Evolutionary conservation across 2,329 filamentous ascomycete genomes (phyloP).

Genomic region (Fusarium sp.): DNA sequence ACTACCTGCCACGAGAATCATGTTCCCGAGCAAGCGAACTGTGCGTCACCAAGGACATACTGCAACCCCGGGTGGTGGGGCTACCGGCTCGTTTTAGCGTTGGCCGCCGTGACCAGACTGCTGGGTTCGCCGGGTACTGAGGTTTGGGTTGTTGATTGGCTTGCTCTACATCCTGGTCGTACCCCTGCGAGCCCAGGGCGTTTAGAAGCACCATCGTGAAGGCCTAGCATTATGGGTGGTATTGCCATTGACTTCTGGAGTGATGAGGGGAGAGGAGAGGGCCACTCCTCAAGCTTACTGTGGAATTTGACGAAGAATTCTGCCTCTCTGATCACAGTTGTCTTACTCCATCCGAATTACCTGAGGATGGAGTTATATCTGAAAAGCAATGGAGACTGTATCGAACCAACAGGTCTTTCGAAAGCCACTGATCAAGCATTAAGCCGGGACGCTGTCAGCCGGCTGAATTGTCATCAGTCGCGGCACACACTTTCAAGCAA

Average conservation of each 20-base stretch:
- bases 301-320: slow-evolving; percentile 4
- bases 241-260: slow-evolving; percentile 2
- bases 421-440: background rate
- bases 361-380: background rate
- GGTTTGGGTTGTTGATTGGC: slow-evolving; percentile 36
- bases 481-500: background rate
- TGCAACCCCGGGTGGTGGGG: slow-evolving; percentile 39
- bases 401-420: slow-evolving; percentile 11
- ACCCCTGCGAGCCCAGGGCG: slow-evolving; percentile 29
- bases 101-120: slow-evolving; percentile 49
- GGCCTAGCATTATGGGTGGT: slow-evolving; percentile 5
- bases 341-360: no score
- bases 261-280: slow-evolving; percentile 6
- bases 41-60: slow-evolving; percentile 21
- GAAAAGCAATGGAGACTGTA: background rate
- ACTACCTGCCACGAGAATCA: background rate
- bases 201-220: slow-evolving; percentile 25
- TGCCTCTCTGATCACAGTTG: background rate
- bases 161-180: slow-evolving; percentile 19
- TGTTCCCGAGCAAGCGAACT: slow-evolving; percentile 5
- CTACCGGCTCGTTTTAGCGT: slow-evolving; percentile 43
- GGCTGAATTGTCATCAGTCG: background rate
- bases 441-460: background rate
- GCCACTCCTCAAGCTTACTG: slow-evolving; percentile 19
- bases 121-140: slow-evolving; percentile 43